These are phyloP conservation scores for Xylaria sp. DNA, from an alignment of 2,329 filamentous ascomycete species.

Conservation along the genomic window DNA sequence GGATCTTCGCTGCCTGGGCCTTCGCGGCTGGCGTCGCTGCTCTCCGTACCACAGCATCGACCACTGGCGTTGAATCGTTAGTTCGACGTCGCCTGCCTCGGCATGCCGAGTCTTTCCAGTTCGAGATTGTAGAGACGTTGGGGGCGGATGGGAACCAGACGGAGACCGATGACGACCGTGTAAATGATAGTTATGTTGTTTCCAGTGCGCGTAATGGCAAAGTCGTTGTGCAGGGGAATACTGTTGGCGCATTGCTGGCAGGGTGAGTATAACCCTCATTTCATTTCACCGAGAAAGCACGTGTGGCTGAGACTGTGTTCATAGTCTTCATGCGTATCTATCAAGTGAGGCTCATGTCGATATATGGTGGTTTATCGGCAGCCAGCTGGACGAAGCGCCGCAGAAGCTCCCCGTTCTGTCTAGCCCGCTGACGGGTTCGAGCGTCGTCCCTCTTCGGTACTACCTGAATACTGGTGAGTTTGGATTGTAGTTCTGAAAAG, in stretches of 20 bases:
- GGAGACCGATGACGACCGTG: slow-evolving; percentile 12
- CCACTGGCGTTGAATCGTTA: slow-evolving; percentile 32
- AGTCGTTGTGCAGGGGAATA: slow-evolving; percentile 37
- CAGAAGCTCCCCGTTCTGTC: slow-evolving; percentile 30
- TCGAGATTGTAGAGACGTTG: slow-evolving; percentile 24
- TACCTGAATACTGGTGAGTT: slow-evolving; percentile 40
- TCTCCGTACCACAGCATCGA: slow-evolving; percentile 30
- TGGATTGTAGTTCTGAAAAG: neutral
- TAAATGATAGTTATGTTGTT: slow-evolving; percentile 36
- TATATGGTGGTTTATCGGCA: slow-evolving; percentile 40
- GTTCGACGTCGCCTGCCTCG: slow-evolving; percentile 36
- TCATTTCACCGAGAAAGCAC: neutral
- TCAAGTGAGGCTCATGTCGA: slow-evolving; percentile 37
- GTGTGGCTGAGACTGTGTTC: slow-evolving; percentile 2
- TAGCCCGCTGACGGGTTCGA: slow-evolving; percentile 28
- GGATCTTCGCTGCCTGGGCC: slow-evolving; percentile 25
- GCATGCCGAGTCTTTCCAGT: slow-evolving; percentile 31
- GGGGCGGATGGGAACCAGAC: neutral
- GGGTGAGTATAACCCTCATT: slow-evolving; percentile 26
- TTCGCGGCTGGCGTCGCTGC: slow-evolving; percentile 25
- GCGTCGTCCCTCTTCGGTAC: slow-evolving; percentile 38
- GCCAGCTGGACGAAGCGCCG: slow-evolving; percentile 35
- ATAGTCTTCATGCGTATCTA: slow-evolving; percentile 36
- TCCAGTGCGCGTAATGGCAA: slow-evolving; percentile 31
- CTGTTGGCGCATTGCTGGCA: slow-evolving; percentile 29